phyloP scores from a whole-genome alignment of 1,284 basidiomycete species.

The Tilletia horrida region DNA sequence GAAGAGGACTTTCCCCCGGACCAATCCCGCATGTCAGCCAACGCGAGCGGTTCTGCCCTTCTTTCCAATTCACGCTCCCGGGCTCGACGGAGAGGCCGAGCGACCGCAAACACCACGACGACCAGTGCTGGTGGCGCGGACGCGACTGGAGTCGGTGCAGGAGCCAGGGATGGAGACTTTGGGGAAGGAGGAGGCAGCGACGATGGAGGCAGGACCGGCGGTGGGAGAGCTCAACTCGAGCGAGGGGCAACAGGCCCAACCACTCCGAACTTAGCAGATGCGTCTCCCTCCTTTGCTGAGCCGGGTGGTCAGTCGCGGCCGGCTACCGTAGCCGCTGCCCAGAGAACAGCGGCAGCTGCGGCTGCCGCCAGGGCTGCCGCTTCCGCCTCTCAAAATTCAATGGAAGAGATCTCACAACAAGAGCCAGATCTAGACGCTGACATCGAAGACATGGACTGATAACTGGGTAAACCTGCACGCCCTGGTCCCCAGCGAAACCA shows the following conservation, averaged over 20 bases:
- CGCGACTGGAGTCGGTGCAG: not conserved
- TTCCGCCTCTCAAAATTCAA: not conserved
- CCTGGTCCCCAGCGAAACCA: too few relatives aligned
- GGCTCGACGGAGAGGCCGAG: not conserved
- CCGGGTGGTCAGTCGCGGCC: not conserved
- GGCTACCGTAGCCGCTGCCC: slow-evolving; percentile 1
- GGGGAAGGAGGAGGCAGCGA: too few relatives aligned
- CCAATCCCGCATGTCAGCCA: not conserved
- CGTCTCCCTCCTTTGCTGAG: too few relatives aligned
- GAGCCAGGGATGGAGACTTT: not conserved
- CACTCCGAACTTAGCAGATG: too few relatives aligned
- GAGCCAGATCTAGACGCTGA: slow-evolving; percentile 2
- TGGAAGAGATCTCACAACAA: slow-evolving; percentile 12
- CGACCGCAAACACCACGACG: not conserved
- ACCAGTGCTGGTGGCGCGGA: not conserved
- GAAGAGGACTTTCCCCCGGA: slow-evolving; percentile 11
- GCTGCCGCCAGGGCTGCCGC: not conserved
- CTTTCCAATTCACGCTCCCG: not conserved
- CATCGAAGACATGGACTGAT: slow-evolving; percentile 18
- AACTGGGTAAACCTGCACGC: too few relatives aligned
- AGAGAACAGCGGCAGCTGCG: not conserved
- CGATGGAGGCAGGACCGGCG: too few relatives aligned
- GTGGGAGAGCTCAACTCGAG: not conserved
- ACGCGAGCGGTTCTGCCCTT: slow-evolving; percentile 1
- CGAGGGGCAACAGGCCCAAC: not conserved